Base-by-base conservation (phyloP, 768 basidiomycete genomes). In the Termitomyces sp. region DNA sequence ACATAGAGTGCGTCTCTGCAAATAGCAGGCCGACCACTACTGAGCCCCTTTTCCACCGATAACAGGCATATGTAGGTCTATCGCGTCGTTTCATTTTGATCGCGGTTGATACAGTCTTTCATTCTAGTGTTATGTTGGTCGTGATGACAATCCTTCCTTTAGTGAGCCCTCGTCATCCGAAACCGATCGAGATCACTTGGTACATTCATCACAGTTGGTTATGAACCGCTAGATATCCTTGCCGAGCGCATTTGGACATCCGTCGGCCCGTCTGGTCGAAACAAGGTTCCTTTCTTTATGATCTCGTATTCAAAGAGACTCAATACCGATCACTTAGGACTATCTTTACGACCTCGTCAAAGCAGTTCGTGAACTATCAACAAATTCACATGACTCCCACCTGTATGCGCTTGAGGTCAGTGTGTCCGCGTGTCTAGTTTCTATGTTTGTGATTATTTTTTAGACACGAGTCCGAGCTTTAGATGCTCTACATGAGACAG, bases 61-160 rank as follows among this genome's bases (percentile, higher is more conserved):
- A 14, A 51, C 6, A 86, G 83, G 81, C 82, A 60, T 78, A 72
- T 60, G 84, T 84, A 63, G 45, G 81, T 73, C 23, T 23, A 39
- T 27, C 27, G 37, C 11, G 6, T 10, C 5, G 21, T 14, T 55
- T 21, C 19, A 25, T 19, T 19, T n/a, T 25, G 9, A 42, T 21
- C 41, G 14, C 10, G 9, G 25, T 47, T 34, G 10, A 17, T 42
- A 12, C 41, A 28, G 46, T 30, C 11, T 42, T 6, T 52, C 14
- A 42, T n/a, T n/a, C 30, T 34, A 91, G 84, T 89, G 92, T 56
- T 98, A 96, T 66, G 91, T 97, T 7, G 95, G 94, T 3, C 80
- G 84, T 42, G 83, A 84, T 12, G 86, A 91, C 59, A 97, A 96
- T 60, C 91, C 92, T 0, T 93, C 91, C 0, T 97, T 98, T 68